phyloP scores from a whole-genome alignment of 2,329 filamentous ascomycete species.

The Fusarium udum region DNA sequence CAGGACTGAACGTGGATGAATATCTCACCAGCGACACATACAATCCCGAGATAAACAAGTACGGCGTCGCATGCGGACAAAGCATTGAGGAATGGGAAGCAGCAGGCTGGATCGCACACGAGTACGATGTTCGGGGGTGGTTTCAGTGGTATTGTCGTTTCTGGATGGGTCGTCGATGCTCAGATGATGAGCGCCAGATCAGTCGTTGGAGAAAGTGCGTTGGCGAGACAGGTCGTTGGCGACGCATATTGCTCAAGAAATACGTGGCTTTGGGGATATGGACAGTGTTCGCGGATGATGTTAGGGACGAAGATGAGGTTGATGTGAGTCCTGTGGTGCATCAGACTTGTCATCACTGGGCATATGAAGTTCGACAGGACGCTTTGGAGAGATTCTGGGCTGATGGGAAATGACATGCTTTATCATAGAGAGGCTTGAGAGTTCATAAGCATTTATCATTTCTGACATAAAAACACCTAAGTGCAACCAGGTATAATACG shows the following conservation, averaged over 20 bases:
- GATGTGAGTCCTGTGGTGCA: conserved; percentile 22
- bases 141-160: conserved; percentile 23
- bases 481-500: neutral
- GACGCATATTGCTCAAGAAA: conserved; percentile 9
- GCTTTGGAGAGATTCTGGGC: conserved; percentile 13
- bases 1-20: neutral
- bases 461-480: neutral
- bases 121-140: conserved; percentile 13
- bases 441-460: neutral
- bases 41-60: conserved; percentile 18
- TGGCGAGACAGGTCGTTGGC: conserved; percentile 17
- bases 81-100: conserved; percentile 25
- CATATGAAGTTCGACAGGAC: conserved; percentile 14
- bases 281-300: conserved; percentile 15
- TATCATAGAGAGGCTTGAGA: neutral
- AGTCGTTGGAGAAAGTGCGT: conserved; percentile 27
- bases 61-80: conserved; percentile 15
- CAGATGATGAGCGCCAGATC: conserved; percentile 16
- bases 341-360: conserved; percentile 22
- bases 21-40: conserved; percentile 2
- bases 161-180: conserved; percentile 17
- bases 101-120: conserved; percentile 20
- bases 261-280: conserved; percentile 13
- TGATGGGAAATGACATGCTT: neutral
- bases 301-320: neutral